Percentiles rank a stretch among this genome's conserved stretches.
Evolutionary conservation across 768 basidiomycete genomes (phyloP).

Genomic region (Lentinula lateritia): DNA sequence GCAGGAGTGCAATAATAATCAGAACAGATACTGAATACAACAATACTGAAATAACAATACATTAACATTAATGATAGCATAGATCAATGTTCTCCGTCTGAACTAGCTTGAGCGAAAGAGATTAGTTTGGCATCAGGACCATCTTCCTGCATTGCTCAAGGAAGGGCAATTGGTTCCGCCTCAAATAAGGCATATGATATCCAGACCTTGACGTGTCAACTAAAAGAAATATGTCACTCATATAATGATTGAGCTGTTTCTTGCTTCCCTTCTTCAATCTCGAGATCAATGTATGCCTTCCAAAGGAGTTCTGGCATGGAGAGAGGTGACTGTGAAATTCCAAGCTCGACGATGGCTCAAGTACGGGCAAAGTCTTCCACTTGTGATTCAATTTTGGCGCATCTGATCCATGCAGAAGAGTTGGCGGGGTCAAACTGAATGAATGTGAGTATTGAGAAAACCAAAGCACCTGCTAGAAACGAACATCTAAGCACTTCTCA

Average conservation of each 20-base stretch:
- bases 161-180: constrained; percentile 64
- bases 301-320: constrained; percentile 94
- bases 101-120: constrained; percentile 37
- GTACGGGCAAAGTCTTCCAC: constrained; percentile 85
- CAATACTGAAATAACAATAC: not conserved
- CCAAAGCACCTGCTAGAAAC: constrained; percentile 12
- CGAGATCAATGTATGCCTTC: constrained; percentile 97
- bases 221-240: constrained; percentile 78
- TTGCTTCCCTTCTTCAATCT: constrained; percentile 89
- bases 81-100: constrained; percentile 30
- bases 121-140: constrained; percentile 36
- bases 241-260: constrained; percentile 80
- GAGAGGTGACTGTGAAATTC: constrained; percentile 72
- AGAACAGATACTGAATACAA: not conserved
- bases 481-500: constrained; percentile 89
- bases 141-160: constrained; percentile 61
- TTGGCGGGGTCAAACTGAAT: constrained; percentile 80
- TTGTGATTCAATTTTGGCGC: constrained; percentile 84
- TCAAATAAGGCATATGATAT: constrained; percentile 94
- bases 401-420: constrained; percentile 93
- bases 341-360: constrained; percentile 92
- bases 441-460: not conserved
- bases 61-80: not conserved
- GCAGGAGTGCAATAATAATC: not conserved
- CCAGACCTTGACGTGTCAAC: constrained; percentile 97